Evolutionary conservation across 139 green algal species (phyloP), one percentile per base, ranked within the genome.

Genomic region (Deuterostichococcus epilithicus): DNA sequence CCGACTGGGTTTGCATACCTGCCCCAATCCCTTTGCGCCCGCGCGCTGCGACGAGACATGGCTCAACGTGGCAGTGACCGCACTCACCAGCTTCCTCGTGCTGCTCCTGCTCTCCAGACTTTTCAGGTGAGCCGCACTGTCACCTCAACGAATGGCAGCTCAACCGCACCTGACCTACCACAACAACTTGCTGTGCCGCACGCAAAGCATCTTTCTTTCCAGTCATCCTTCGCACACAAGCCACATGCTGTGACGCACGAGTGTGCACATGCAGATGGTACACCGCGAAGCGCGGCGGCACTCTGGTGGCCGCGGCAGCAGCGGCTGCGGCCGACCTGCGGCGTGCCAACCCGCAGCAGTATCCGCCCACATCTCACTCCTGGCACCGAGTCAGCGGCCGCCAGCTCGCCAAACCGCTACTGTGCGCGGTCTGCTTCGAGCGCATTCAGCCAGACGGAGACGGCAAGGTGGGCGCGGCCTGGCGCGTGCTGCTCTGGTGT

Each of bases 361-460:
- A 73, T 67, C 78, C 78, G 25, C 23, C 68, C 8, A 52, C 52
- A 15, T 59, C 73, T 3, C 78, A 83, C 36, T 70, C 70, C n/a
- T 83, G 75, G 52, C 78, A 77, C 38, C 73, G 73, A 20, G 66
- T 83, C 20, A n/a, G 22, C 22, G 32, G 37, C 15, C 63, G 71
- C 4, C 39, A 83, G 73, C 73, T 83, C n/a, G 28, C 22, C 8
- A 42, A 76, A 33, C 82, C 83, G 23, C 68, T 84, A 42, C 80
- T 89, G 26, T 89, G 84, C 52, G 79, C 39, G 1, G 84, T 81
- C 20, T 88, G 84, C 78, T 68, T 58, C 34, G 36, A 65, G 28
- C 37, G 45, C 28, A 75, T 88, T 38, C 33, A 78, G 37, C 58
- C 52, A n/a, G 52, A 63, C 28, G 52, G 52, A 13, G 52, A 63